These are phyloP conservation scores for Yamadazyma aaseri DNA, from an alignment of 1,139 yeast genomes.

Conservation along the genomic window DNA sequence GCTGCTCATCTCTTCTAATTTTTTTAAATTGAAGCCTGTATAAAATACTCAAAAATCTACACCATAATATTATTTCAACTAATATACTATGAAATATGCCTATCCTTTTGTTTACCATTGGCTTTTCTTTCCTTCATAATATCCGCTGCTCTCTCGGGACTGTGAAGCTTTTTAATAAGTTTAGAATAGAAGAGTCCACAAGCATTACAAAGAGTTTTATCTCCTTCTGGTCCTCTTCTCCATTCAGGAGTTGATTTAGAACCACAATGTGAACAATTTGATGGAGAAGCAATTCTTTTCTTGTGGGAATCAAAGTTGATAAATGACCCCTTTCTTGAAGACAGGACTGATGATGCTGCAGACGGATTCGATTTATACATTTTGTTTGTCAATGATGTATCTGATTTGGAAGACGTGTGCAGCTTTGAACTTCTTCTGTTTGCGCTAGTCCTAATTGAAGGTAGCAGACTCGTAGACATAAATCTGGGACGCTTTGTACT, in stretches of 20 bases:
- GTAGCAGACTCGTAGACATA: no score
- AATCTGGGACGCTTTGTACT: no score
- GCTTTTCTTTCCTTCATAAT: conserved; percentile 26
- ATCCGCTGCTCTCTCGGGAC: conserved; percentile 26
- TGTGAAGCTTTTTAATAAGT: conserved; percentile 22
- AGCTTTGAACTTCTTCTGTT: no score
- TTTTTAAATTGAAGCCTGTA: neutral
- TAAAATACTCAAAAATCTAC: no score
- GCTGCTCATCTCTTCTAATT: conserved; percentile 1
- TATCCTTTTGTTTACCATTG: conserved; percentile 15
- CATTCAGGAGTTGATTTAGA: conserved; percentile 43
- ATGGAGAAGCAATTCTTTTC: conserved; percentile 3
- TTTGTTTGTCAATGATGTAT: no score
- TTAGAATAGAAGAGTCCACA: conserved; percentile 45
- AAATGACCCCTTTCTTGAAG: conserved; percentile 2
- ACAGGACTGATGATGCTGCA: no score
- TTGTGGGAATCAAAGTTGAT: conserved; percentile 4
- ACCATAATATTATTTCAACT: no score
- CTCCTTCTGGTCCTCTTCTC: conserved; percentile 47
- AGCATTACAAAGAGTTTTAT: conserved; percentile 45
- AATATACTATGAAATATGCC: conserved; percentile 15
- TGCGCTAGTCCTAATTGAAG: no score
- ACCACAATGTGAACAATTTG: conserved; percentile 28
- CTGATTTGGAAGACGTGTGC: no score
- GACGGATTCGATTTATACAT: no score